Evolutionary conservation across 2,329 filamentous ascomycete species (phyloP).

Genomic region (Thelonectria olida): DNA sequence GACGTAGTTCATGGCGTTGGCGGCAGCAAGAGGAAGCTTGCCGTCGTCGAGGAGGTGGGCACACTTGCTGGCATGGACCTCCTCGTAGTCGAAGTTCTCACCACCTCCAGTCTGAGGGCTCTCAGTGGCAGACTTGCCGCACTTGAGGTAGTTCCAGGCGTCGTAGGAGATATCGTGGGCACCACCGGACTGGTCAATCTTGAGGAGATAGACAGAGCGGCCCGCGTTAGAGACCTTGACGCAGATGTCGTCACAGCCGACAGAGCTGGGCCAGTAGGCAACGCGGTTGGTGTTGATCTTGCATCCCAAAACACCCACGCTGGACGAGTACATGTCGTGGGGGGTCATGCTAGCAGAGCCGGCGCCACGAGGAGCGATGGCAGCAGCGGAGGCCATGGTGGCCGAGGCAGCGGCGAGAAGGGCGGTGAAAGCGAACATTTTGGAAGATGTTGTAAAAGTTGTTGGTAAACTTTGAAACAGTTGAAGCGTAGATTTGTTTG

Average conservation of each 20-base stretch:
- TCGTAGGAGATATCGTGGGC: conserved; percentile 70
- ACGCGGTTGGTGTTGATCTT: conserved; percentile 69
- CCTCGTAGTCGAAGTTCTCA: conserved; percentile 60
- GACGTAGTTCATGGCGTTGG: conserved; percentile 67
- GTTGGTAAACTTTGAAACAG: conserved; percentile 24
- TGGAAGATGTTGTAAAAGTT: conserved; percentile 25
- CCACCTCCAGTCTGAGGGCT: conserved; percentile 59
- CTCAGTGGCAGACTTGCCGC: conserved; percentile 57
- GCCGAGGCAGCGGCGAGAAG: conserved; percentile 14
- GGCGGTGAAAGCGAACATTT: conserved; percentile 44
- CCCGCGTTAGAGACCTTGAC: conserved; percentile 60
- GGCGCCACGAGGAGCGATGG: conserved; percentile 38
- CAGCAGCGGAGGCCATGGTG: conserved; percentile 9
- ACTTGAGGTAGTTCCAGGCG: conserved; percentile 67
- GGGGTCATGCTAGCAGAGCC: conserved; percentile 57
- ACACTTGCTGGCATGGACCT: conserved; percentile 59
- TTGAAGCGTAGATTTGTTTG: conserved; percentile 21
- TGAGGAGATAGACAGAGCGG: conserved; percentile 65
- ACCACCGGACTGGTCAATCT: conserved; percentile 64
- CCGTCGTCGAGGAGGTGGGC: conserved; percentile 56
- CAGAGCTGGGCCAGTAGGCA: conserved; percentile 65
- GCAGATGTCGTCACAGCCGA: conserved; percentile 66
- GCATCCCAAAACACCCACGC: conserved; percentile 67
- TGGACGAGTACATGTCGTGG: conserved; percentile 65
- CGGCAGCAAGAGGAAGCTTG: conserved; percentile 63